Base-by-base conservation (phyloP, 2,329 filamentous ascomycete genomes). In the Fusarium sp. region DNA sequence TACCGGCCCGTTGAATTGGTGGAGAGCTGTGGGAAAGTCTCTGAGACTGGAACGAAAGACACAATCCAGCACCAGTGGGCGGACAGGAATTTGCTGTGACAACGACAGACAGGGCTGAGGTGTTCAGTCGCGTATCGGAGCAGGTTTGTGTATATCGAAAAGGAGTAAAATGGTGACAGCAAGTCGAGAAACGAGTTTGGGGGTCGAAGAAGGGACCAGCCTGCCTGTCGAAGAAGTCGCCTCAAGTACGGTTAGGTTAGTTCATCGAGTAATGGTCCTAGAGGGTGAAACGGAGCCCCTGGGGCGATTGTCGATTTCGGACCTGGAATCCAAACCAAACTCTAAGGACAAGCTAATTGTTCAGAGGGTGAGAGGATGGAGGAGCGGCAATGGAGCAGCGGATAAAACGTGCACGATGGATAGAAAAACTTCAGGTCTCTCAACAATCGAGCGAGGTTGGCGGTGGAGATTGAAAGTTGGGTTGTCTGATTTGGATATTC, bases 31-130 rank as follows among this genome's bases (percentile, higher is more conserved):
- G 45, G 20, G 20, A 57, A 60, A 57, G 53, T 62, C 53, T 68
- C 59, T 67, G 60, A 34, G 65, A 68, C 68, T 70, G 72, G 75
- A 75, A 77, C 69, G 71, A 59, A 44, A 71, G 69, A 71, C 65
- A 70, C 70, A 73, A 71, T 71, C 71, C 69, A 73, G 65, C 45
- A 62, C 60, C 62, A 60, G 39, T 14, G 34, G 24, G 36, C 52
- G 50, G 55, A 59, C 54, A 67, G 55, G 49, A 68, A 58, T 63
- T 66, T 66, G 60, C 69, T 67, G 34, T 46, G 53, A 68, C 55
- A 65, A 56, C 56, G 60, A 62, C 59, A 61, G 54, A 42, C 43
- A 58, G 52, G 46, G 64, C 46, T 44, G 39, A 39, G 32, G 47
- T 45, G 50, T 56, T 46, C 47, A 50, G 50, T 67, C 60, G 71